phyloP scores from a whole-genome alignment of 768 basidiomycete genomes.

The Pilatotrama ljubarskyi region DNA sequence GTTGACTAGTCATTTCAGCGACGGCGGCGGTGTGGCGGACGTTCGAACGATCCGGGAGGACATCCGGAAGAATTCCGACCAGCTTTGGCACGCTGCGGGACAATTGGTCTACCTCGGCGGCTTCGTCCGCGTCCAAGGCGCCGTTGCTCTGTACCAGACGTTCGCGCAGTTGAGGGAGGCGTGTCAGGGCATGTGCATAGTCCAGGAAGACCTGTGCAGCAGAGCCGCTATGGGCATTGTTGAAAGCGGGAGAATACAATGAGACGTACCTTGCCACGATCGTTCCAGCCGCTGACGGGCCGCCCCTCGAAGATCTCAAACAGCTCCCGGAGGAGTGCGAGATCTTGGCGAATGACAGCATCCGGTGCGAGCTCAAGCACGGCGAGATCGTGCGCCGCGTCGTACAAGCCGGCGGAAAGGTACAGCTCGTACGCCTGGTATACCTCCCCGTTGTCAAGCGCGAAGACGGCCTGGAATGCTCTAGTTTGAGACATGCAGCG shows the following conservation, averaged over 20 bases:
- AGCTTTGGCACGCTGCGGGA: slow-evolving; percentile 60
- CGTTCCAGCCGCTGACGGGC: slow-evolving; percentile 73
- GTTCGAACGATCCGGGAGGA: slow-evolving; percentile 58
- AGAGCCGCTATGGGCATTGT: not conserved
- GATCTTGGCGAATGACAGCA: slow-evolving; percentile 62
- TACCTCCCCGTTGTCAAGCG: slow-evolving; percentile 57
- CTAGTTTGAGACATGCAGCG: not conserved
- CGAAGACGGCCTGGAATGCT: slow-evolving; percentile 59
- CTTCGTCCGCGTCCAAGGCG: slow-evolving; percentile 45
- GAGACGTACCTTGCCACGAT: slow-evolving; percentile 71
- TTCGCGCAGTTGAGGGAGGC: slow-evolving; percentile 56
- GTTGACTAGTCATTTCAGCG: slow-evolving; percentile 67
- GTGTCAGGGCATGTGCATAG: slow-evolving; percentile 63
- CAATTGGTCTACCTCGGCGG: slow-evolving; percentile 60
- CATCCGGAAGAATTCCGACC: slow-evolving; percentile 67
- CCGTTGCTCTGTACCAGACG: slow-evolving; percentile 42
- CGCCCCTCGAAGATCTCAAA: slow-evolving; percentile 64
- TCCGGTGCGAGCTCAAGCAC: slow-evolving; percentile 87
- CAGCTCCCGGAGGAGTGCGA: slow-evolving; percentile 63
- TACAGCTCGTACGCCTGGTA: slow-evolving; percentile 80
- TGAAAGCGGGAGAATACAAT: not conserved
- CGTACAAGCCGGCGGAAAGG: slow-evolving; percentile 65
- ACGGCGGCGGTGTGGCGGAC: slow-evolving; percentile 69
- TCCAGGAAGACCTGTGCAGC: slow-evolving; percentile 62
- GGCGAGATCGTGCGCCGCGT: slow-evolving; percentile 82